phyloP scores from a whole-genome alignment of 305 asterid species.

The Striga hermonthica region DNA sequence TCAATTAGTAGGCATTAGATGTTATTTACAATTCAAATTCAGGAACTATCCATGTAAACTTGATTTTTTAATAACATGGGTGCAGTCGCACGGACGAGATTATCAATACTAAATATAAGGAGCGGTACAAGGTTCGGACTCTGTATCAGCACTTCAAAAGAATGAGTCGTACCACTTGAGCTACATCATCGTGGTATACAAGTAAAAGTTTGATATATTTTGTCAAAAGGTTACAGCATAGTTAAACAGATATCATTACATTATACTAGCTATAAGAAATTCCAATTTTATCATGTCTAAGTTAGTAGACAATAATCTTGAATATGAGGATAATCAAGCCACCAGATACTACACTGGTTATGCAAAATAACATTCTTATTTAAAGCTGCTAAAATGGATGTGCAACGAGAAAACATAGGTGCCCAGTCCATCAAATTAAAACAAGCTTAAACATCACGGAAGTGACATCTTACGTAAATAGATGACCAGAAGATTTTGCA shows the following conservation, averaged over 20 bases:
- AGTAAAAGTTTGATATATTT: not conserved
- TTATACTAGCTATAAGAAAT: slow-evolving; percentile 8
- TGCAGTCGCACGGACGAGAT: no score
- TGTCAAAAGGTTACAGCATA: not conserved
- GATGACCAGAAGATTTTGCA: slow-evolving; percentile 99
- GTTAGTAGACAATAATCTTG: not conserved
- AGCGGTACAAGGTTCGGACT: no score
- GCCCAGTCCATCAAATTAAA: slow-evolving; percentile 19
- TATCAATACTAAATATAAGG: no score
- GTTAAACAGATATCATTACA: not conserved
- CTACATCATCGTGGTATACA: not conserved
- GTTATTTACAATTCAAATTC: not conserved
- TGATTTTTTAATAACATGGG: not conserved
- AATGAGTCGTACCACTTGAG: no score
- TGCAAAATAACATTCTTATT: slow-evolving; percentile 10
- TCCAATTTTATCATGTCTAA: not conserved
- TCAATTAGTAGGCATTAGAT: not conserved
- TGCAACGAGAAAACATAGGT: slow-evolving; percentile 12
- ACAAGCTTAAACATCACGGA: slow-evolving; percentile 16
- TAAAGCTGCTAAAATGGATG: slow-evolving; percentile 18
- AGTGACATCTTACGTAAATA: slow-evolving; percentile 64
- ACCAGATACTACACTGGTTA: not conserved
- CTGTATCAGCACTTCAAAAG: no score
- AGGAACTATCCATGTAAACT: not conserved
- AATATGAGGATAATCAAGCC: slow-evolving; percentile 2